Evolutionary conservation across 2,329 filamentous ascomycete species (phyloP).

Genomic region (Orbilia brochopaga): DNA sequence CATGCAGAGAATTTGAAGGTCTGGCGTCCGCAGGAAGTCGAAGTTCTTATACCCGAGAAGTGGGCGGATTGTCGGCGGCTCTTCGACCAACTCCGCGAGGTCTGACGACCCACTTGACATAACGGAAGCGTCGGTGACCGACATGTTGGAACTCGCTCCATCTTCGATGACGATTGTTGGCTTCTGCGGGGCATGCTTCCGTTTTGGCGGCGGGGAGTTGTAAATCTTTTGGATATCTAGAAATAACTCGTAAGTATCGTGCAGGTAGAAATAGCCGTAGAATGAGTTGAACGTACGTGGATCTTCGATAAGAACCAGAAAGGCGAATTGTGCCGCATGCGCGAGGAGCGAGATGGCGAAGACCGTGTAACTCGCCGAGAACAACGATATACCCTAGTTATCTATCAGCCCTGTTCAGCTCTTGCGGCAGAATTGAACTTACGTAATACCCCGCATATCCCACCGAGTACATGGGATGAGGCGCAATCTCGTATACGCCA

Average conservation of each 20-base stretch:
- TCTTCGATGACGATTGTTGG: slow-evolving; percentile 56
- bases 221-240: slow-evolving; percentile 91
- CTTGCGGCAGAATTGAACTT: slow-evolving; percentile 16
- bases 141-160: slow-evolving; percentile 56
- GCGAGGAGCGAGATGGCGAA: slow-evolving; percentile 95
- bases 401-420: background rate
- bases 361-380: slow-evolving; percentile 97
- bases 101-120: slow-evolving; percentile 56
- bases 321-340: slow-evolving; percentile 91
- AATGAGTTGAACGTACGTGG: slow-evolving; percentile 63
- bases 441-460: slow-evolving; percentile 93
- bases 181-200: slow-evolving; percentile 60
- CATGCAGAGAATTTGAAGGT: slow-evolving; percentile 58
- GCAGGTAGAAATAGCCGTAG: background rate
- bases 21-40: slow-evolving; percentile 61
- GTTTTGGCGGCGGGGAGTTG: slow-evolving; percentile 80
- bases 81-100: slow-evolving; percentile 53
- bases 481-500: slow-evolving; percentile 98
- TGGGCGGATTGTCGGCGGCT: slow-evolving; percentile 64
- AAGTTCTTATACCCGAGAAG: slow-evolving; percentile 82
- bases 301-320: slow-evolving; percentile 89
- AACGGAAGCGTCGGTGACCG: slow-evolving; percentile 21
- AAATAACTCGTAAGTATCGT: background rate
- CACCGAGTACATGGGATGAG: slow-evolving; percentile 98
- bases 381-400: slow-evolving; percentile 79